Conservation (phyloP, 2,329 filamentous ascomycete species). For the Monosporascus sp. region DNA sequence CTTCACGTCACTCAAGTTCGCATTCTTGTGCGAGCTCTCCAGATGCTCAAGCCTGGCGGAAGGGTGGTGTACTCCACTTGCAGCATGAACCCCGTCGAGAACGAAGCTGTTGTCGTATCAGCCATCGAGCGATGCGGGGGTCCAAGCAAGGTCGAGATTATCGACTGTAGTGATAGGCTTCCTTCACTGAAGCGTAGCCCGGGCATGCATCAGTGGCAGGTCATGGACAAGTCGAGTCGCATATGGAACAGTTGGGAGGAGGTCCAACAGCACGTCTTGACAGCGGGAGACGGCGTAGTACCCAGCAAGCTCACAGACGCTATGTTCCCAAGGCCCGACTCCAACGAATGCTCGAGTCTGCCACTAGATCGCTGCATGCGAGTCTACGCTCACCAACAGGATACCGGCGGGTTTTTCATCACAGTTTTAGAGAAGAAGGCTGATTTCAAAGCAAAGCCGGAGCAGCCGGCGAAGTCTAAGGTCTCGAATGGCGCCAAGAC, state of each 20-base stretch:
- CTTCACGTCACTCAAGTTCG: constrained; percentile 81
- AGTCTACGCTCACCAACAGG: constrained; percentile 90
- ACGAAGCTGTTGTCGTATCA: constrained; percentile 83
- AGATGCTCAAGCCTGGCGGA: constrained; percentile 93
- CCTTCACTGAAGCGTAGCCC: constrained; percentile 69
- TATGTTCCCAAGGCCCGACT: constrained; percentile 71
- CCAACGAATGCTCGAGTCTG: constrained; percentile 52
- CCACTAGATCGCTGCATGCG: constrained; percentile 88
- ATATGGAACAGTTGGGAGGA: constrained; percentile 80
- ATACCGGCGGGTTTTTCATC: constrained; percentile 97
- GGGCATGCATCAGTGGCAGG: constrained; percentile 77
- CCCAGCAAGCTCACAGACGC: constrained; percentile 67
- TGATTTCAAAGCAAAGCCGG: constrained; percentile 74
- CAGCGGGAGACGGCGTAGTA: constrained; percentile 50
- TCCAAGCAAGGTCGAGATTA: constrained; percentile 68
- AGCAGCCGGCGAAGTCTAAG: constrained; percentile 47
- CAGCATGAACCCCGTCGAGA: constrained; percentile 97
- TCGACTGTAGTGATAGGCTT: constrained; percentile 77
- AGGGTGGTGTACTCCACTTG: constrained; percentile 97
- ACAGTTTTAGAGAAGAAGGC: constrained; percentile 86
- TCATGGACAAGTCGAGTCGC: constrained; percentile 80
- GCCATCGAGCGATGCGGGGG: constrained; percentile 91
- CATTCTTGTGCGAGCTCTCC: constrained; percentile 85
- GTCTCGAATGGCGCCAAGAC: constrained; percentile 12
- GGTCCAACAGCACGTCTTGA: constrained; percentile 63